phyloP scores from a whole-genome alignment of 371 early-diverging fungal species.

The Mucor saturninus region DNA sequence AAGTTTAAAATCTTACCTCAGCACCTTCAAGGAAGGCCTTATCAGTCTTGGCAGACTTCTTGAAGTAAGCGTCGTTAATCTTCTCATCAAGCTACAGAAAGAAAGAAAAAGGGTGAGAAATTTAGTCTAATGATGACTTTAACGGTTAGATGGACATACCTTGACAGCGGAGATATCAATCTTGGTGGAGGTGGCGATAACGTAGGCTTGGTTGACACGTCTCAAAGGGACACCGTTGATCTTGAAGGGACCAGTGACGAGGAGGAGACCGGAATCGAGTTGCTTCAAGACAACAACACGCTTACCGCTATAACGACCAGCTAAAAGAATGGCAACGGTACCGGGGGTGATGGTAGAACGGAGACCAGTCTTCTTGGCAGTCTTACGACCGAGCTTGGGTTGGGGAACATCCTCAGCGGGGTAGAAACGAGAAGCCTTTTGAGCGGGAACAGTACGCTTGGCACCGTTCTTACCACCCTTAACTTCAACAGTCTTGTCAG shows the following conservation, averaged over 20 bases:
- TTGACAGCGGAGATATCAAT: slow-evolving; percentile 82
- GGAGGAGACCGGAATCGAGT: slow-evolving; percentile 91
- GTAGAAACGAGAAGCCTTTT: slow-evolving; percentile 83
- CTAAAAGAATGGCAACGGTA: slow-evolving; percentile 95
- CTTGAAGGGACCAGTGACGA: slow-evolving; percentile 97
- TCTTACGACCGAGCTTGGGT: slow-evolving; percentile 86
- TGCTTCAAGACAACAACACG: slow-evolving; percentile 98
- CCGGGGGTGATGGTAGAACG: slow-evolving; percentile 95
- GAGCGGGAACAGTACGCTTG: slow-evolving; percentile 74
- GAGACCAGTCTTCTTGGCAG: slow-evolving; percentile 73
- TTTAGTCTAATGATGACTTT: neutral
- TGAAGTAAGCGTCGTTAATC: slow-evolving; percentile 94
- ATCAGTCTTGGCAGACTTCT: slow-evolving; percentile 77
- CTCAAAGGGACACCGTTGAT: slow-evolving; percentile 98
- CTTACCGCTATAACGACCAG: slow-evolving; percentile 98
- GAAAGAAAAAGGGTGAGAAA: neutral
- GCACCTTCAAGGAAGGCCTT: slow-evolving; percentile 89
- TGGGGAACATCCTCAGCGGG: slow-evolving; percentile 84
- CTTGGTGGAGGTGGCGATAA: slow-evolving; percentile 98
- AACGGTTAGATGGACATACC: slow-evolving; percentile 37
- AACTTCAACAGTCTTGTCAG: slow-evolving; percentile 75
- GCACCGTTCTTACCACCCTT: slow-evolving; percentile 87
- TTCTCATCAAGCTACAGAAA: slow-evolving; percentile 65
- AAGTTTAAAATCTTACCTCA: slow-evolving; percentile 36
- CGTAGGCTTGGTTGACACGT: slow-evolving; percentile 98